Conservation (phyloP, 495 filamentous ascomycete species). For the Trichodelitschia bisporula region DNA sequence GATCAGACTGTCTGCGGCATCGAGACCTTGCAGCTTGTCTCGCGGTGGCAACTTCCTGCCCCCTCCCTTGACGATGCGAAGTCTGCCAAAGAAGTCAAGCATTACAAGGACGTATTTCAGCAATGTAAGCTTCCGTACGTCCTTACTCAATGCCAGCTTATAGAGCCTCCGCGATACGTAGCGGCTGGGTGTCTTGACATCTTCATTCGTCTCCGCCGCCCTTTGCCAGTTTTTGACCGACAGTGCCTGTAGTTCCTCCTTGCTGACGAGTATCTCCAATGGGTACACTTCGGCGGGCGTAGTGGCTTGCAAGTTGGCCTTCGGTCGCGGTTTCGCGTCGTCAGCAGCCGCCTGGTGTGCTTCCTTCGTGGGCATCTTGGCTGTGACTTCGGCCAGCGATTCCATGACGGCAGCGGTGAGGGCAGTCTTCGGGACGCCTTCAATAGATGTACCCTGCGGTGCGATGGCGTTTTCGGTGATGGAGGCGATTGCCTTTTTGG, state of each 20-base stretch:
- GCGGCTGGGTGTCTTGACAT: slow-evolving; percentile 24
- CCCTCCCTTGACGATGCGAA: slow-evolving; percentile 12
- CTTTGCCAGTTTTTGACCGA: slow-evolving; percentile 56
- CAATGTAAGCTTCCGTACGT: slow-evolving; percentile 29
- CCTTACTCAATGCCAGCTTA: slow-evolving; percentile 25
- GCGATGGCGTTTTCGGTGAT: slow-evolving; percentile 57
- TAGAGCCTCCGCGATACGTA: slow-evolving; percentile 46
- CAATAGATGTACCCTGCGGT: slow-evolving; percentile 4
- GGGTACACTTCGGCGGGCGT: slow-evolving; percentile 68
- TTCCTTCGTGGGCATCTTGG: slow-evolving; percentile 25
- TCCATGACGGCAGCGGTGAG: too few relatives aligned
- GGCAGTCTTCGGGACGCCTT: not conserved
- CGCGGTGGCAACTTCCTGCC: slow-evolving; percentile 18
- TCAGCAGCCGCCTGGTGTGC: slow-evolving; percentile 42
- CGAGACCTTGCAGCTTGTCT: slow-evolving; percentile 23
- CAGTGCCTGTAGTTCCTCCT: slow-evolving; percentile 31
- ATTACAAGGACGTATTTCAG: slow-evolving; percentile 42
- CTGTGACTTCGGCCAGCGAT: not conserved
- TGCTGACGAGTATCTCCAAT: slow-evolving; percentile 35
- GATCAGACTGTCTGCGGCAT: slow-evolving; percentile 20
- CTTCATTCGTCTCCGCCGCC: slow-evolving; percentile 27
- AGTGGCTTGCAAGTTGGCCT: slow-evolving; percentile 42
- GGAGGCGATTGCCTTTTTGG: slow-evolving; percentile 59
- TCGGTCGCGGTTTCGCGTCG: slow-evolving; percentile 52
- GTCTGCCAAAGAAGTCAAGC: slow-evolving; percentile 31